A percentile compares a stretch with the other conserved stretches of the same genome.
These are phyloP conservation scores for Aspergillus nanangensis DNA, from an alignment of 495 filamentous ascomycete genomes.

Conservation along the genomic window DNA sequence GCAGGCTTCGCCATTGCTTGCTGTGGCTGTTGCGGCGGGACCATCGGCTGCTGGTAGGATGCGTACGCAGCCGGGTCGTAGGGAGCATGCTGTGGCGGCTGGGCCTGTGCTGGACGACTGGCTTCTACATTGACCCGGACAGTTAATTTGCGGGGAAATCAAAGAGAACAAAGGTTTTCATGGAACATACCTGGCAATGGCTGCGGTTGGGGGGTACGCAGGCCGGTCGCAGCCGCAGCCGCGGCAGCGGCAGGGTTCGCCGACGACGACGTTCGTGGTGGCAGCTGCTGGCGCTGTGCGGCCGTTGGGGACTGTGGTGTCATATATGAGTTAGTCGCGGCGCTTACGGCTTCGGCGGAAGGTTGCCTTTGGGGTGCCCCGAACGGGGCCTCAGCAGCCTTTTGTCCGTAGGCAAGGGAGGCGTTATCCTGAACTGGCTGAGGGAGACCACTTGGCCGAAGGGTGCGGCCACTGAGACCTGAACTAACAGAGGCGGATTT, in stretches of 20 bases:
- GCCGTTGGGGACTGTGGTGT: slow-evolving; percentile 39
- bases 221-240: slow-evolving; percentile 30
- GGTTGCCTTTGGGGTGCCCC: slow-evolving; percentile 40
- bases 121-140: slow-evolving; percentile 17
- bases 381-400: slow-evolving; percentile 47
- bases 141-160: slow-evolving; percentile 5
- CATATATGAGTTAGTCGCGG: slow-evolving; percentile 41
- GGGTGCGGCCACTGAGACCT: slow-evolving; percentile 59
- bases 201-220: slow-evolving; percentile 25
- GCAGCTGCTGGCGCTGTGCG: slow-evolving; percentile 29
- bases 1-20: slow-evolving; percentile 10
- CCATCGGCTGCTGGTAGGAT: slow-evolving; percentile 44
- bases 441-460: slow-evolving; percentile 52
- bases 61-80: slow-evolving; percentile 75
- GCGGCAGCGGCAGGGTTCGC: slow-evolving; percentile 28
- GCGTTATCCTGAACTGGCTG: slow-evolving; percentile 47
- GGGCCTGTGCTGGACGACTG: slow-evolving; percentile 36
- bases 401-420: slow-evolving; percentile 38
- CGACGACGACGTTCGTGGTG: slow-evolving; percentile 31
- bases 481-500: slow-evolving; percentile 45
- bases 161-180: not conserved
- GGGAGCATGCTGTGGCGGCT: slow-evolving; percentile 54
- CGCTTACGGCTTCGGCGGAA: slow-evolving; percentile 42
- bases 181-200: slow-evolving; percentile 33
- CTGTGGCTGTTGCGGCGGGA: slow-evolving; percentile 20